A percentile compares a stretch with the other conserved stretches of the same genome.
Conservation (phyloP, 2,329 filamentous ascomycete genomes). For the Pestalotiopsis fici region DNA sequence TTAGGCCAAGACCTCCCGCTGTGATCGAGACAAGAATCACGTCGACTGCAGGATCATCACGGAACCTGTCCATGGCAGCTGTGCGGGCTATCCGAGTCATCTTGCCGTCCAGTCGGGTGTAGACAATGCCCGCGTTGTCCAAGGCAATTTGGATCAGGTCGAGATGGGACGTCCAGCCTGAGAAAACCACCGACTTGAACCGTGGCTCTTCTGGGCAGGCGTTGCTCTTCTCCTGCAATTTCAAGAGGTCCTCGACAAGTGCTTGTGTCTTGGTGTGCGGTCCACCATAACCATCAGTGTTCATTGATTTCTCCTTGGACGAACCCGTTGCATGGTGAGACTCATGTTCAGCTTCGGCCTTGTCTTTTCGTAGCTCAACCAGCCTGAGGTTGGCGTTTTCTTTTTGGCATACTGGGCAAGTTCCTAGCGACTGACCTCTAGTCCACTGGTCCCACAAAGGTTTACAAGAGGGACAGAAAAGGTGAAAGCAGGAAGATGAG, state of each 20-base stretch:
- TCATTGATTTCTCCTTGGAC: constrained; percentile 50
- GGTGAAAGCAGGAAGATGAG: constrained; percentile 78
- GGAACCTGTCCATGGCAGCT: constrained; percentile 75
- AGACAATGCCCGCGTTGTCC: constrained; percentile 64
- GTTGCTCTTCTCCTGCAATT: constrained; percentile 63
- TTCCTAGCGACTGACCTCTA: constrained; percentile 46
- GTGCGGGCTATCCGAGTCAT: constrained; percentile 78
- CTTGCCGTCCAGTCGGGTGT: constrained; percentile 84
- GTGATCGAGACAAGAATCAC: constrained; percentile 92
- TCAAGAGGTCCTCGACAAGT: constrained; percentile 72
- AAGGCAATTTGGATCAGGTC: constrained; percentile 89
- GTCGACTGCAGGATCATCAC: constrained; percentile 68
- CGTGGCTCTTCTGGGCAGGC: constrained; percentile 66
- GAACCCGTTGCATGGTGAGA: constrained; percentile 45
- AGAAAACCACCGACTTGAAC: constrained; percentile 93
- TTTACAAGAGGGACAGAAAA: constrained; percentile 78
- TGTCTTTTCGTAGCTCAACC: constrained; percentile 68
- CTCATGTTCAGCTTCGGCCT: constrained; percentile 58
- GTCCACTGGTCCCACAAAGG: constrained; percentile 57
- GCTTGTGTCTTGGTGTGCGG: constrained; percentile 92
- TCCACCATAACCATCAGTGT: constrained; percentile 72
- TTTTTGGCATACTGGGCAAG: constrained; percentile 65
- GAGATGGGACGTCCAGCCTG: constrained; percentile 92
- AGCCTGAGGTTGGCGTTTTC: constrained; percentile 57
- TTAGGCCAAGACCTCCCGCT: constrained; percentile 88